Conservation (phyloP, 108 stramenopile species). For the Epithemia pelagica region DNA sequence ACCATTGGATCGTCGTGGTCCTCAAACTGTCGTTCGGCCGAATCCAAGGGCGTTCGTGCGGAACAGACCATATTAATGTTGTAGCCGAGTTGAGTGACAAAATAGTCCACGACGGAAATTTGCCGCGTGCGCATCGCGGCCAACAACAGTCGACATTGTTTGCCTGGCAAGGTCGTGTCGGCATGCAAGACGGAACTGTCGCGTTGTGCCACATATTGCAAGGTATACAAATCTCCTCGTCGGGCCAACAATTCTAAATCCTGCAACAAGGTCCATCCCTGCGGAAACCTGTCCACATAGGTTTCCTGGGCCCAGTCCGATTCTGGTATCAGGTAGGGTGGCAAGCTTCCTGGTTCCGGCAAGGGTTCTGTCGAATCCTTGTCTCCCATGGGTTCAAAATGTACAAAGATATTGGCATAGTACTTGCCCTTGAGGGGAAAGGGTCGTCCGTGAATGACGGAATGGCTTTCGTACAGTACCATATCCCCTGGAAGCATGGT, state of each 20-base stretch:
- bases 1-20: not conserved
- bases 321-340: constrained; percentile 45
- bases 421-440: constrained; percentile 77
- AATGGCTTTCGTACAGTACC: constrained; percentile 86
- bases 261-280: constrained; percentile 29
- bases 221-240: constrained; percentile 3
- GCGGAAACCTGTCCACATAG: constrained; percentile 19
- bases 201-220: constrained; percentile 1
- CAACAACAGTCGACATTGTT: not conserved
- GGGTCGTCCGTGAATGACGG: constrained; percentile 87
- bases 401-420: constrained; percentile 44
- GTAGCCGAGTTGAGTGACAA: not conserved
- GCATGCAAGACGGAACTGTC: not conserved
- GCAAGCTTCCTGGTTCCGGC: constrained; percentile 35
- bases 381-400: constrained; percentile 58
- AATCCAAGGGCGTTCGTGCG: not conserved
- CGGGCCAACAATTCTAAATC: not conserved
- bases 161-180: not conserved
- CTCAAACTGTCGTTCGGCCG: not conserved
- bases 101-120: not conserved
- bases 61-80: not conserved
- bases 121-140: not conserved
- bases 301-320: constrained; percentile 25
- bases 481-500: constrained; percentile 84
- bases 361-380: constrained; percentile 12